Base-by-base conservation (phyloP, 805 yeast species). In the Saturnispora galanensis region DNA sequence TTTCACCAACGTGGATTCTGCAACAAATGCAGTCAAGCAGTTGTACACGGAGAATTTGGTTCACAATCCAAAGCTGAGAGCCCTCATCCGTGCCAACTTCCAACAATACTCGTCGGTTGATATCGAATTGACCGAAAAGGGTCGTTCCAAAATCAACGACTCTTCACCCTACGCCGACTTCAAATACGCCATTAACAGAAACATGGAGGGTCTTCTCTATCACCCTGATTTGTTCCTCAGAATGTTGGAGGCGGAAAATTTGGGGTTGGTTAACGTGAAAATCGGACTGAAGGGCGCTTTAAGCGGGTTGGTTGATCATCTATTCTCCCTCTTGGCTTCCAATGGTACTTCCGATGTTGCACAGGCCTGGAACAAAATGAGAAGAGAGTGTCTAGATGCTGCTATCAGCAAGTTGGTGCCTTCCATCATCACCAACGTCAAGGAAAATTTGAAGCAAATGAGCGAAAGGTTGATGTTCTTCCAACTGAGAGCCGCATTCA, bases 161-260 rank as follows among this genome's bases (percentile, higher is more conserved):
- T 81, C 79, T 52, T 81, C 89, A 44, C 83, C 88, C 2, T 89
- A 80, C 56, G 87, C 84, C 47, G 95, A 87, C 57, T 81, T 93
- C 66, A 93, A 93, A 59, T 93, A 93, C 63, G 94, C 96, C 17
- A 73, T 78, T 46, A 84, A 87, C 63, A 75, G 93, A 58, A 71
- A 84, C 2, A 80, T 89, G 12, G 73, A 74, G n/a, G 87, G 87
- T 47, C 76, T 93, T 56, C 72, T 76, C 6, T 68, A 68, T 33
- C 71, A 77, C 45, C 97, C 98, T 1, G 95, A 87, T 54, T 66
- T 83, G 35, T 86, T 84, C 53, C 68, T 93, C 56, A 76, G 94
- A 56, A 93, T 93, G 95, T 65, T 89, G 41, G 89, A 84, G 56
- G 98, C 97, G 2, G 98, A 93, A 60, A 63, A 78, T 5, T 71